Evolutionary conservation across 208 protist genomes (phyloP).

Genomic region (Leishmania braziliensis): DNA sequence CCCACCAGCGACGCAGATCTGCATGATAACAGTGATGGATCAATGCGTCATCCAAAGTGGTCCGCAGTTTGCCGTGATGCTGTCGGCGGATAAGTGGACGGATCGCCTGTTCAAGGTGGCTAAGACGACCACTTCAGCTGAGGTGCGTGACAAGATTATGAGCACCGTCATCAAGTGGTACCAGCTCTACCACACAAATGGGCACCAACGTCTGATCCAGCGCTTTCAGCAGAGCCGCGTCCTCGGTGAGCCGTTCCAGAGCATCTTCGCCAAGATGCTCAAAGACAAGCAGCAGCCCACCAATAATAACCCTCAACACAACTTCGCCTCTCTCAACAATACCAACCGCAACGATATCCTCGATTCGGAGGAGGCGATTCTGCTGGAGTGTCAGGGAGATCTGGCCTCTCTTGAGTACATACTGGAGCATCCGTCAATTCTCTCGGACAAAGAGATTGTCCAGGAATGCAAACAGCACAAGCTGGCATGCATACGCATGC

Average conservation of each 20-base stretch:
- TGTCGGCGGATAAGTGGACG: constrained; percentile 89
- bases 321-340: constrained; percentile 34
- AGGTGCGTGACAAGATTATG: constrained; percentile 80
- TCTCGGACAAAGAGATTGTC: constrained; percentile 81
- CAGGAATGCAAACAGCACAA: constrained; percentile 85
- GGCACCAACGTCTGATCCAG: constrained; percentile 73
- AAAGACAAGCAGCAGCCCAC: constrained; percentile 19
- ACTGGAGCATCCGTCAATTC: constrained; percentile 82
- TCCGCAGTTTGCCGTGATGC: constrained; percentile 68
- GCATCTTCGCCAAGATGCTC: constrained; percentile 42
- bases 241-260: constrained; percentile 65
- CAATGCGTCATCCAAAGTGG: constrained; percentile 73
- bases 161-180: constrained; percentile 73
- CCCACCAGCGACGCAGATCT: constrained; percentile 56
- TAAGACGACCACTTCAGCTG: constrained; percentile 53
- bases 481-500: constrained; percentile 79
- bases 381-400: constrained; percentile 85
- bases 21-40: constrained; percentile 78
- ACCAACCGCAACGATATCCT: constrained; percentile 65
- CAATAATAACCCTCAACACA: constrained; percentile 30
- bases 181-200: constrained; percentile 74
- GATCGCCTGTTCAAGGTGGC: constrained; percentile 87
- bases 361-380: constrained; percentile 67
- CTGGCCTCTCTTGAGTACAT: constrained; percentile 88
- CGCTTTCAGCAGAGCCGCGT: constrained; percentile 76